Conservation (phyloP, 208 protist species). For the Wallacemonas sp. region DNA sequence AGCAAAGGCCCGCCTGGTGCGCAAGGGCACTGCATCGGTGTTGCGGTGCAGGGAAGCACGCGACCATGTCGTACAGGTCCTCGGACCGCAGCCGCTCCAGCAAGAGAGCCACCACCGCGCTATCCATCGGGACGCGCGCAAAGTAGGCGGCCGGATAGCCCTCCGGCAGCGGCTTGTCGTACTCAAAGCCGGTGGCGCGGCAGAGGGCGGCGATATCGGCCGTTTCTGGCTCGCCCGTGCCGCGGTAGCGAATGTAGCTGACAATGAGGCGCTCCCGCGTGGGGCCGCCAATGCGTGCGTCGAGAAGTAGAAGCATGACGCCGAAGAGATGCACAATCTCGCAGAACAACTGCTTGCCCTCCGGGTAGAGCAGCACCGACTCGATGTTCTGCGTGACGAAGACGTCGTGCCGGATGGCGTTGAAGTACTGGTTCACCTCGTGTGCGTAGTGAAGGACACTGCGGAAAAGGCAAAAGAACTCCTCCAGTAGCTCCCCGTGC, state of each 20-base stretch:
- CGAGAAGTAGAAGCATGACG: slow-evolving; percentile 96
- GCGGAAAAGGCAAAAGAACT: slow-evolving; percentile 97
- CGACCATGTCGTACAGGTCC: slow-evolving; percentile 96
- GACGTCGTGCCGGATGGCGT: slow-evolving; percentile 91
- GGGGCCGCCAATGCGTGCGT: slow-evolving; percentile 91
- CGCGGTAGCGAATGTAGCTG: slow-evolving; percentile 96
- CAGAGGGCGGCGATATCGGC: slow-evolving; percentile 96
- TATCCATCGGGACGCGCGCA: slow-evolving; percentile 66
- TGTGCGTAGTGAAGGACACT: slow-evolving; percentile 95
- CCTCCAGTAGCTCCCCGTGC: slow-evolving; percentile 95
- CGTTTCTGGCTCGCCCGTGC: slow-evolving; percentile 85
- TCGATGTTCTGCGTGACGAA: slow-evolving; percentile 93
- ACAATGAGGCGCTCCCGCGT: slow-evolving; percentile 97
- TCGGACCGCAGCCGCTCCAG: slow-evolving; percentile 94
- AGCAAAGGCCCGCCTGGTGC: slow-evolving; percentile 94
- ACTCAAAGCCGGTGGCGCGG: slow-evolving; percentile 87
- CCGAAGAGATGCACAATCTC: slow-evolving; percentile 95
- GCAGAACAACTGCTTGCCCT: slow-evolving; percentile 97
- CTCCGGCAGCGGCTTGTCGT: slow-evolving; percentile 1
- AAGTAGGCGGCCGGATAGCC: slow-evolving; percentile 96
- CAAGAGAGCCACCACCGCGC: slow-evolving; percentile 85
- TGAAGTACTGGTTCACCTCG: slow-evolving; percentile 91
- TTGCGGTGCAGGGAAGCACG: slow-evolving; percentile 93
- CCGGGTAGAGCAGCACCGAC: slow-evolving; percentile 88
- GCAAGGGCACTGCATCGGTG: slow-evolving; percentile 94